Base-by-base conservation (phyloP, 192 early-diverging fungal genomes). In the Backusella psychrophila region DNA sequence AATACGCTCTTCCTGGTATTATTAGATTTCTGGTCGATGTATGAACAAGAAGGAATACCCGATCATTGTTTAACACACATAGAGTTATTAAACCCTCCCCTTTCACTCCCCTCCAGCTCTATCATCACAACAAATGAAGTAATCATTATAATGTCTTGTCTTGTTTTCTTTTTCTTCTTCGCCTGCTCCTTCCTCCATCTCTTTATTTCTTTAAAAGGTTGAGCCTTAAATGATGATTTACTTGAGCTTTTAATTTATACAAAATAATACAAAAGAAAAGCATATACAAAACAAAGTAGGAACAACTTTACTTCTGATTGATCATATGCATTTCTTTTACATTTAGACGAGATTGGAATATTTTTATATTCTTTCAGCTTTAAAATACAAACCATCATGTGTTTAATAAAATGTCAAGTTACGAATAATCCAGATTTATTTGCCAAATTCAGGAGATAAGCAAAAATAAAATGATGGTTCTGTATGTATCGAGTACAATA, bases 341-440 rank as follows among this genome's bases (percentile, higher is more conserved):
- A 29, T 63, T 63, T 63, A 63, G 56, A 29, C 26, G 9, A 63
- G 9, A 63, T 63, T 63, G 12, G 26, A 63, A 63, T 63, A 23
- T 63, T 63, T 63, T 63, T 63, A 29, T 63, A 63, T 63, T 63
- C 56, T 63, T 26, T 63, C 56, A 63, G 56, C 26, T 63, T 63
- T 63, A 63, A 63, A 63, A 63, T 63, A 26, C 56, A 63, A 63
- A 29, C 56, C 56, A 63, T 63, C 56, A 63, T 63, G 56, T 63
- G 56, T 63, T 63, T 63, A 26, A 63, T 63, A 63, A 63, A 63
- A 63, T 63, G 56, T 29, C 56, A 63, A 63, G 23, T 63, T 63
- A 63, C 56, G 26, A 63, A 63, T 63, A 63, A 26, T 63, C 56
- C 56, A 63, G 26, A 63, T 29, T 29, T 63, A 26, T 23, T 63